Conservation (phyloP, 345 rosid species). For the Geranium brycei region DNA sequence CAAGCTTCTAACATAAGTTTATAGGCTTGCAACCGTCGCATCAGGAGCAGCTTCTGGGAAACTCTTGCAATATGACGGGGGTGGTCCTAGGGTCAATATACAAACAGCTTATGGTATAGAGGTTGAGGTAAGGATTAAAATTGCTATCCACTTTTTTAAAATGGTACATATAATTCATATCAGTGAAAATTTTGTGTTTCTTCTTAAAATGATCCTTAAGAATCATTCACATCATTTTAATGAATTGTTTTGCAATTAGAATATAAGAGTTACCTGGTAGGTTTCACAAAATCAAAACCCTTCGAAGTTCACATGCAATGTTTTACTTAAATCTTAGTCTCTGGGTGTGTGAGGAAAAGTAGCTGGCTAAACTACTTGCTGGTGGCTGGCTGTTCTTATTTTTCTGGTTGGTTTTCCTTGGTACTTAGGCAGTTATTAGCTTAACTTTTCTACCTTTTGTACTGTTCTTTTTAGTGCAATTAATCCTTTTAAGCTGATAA, state of each 20-base stretch:
- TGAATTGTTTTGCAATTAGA: background rate
- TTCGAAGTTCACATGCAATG: background rate
- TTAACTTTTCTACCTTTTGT: too few relatives aligned
- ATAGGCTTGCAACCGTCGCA: constrained; percentile 93
- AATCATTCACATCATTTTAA: background rate
- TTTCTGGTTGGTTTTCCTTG: too few relatives aligned
- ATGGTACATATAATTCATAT: background rate
- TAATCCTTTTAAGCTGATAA: too few relatives aligned
- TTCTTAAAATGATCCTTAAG: background rate
- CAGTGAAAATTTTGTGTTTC: background rate
- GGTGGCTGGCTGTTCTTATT: too few relatives aligned
- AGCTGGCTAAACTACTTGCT: too few relatives aligned
- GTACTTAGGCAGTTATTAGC: too few relatives aligned
- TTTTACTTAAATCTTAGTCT: too few relatives aligned
- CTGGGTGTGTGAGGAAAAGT: too few relatives aligned
- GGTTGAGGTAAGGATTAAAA: constrained; percentile 63
- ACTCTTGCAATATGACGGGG: constrained; percentile 85
- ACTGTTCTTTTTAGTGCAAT: too few relatives aligned
- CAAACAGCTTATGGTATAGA: constrained; percentile 97
- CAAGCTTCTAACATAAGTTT: constrained; percentile 28
- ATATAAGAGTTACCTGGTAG: background rate
- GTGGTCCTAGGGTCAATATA: constrained; percentile 91
- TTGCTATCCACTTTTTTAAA: background rate
- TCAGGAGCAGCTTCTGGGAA: constrained; percentile 99
- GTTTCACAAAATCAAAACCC: background rate